Base-by-base conservation (phyloP, 805 yeast genomes). In the Wickerhamomyces chaumierensis region DNA sequence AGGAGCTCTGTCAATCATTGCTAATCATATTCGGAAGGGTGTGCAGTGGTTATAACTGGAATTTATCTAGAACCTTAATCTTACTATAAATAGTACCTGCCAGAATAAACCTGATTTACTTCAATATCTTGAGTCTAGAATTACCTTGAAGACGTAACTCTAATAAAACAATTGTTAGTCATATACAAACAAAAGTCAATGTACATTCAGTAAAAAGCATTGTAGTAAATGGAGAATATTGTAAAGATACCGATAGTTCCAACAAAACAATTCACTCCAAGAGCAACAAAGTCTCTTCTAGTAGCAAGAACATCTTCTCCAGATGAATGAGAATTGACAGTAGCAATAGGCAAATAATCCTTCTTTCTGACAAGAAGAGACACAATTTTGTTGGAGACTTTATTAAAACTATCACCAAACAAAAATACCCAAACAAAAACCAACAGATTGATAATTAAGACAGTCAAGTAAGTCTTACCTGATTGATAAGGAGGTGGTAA, bases 401-500 rank as follows among this genome's bases (percentile, higher is more conserved):
- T 9, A 5, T 13, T 7, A 14, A 25, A 25, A 25, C 29, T 25
- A 5, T 25, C 29, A 25, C n/a, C 5, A 14, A 25, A 25, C 9
- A 25, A 9, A 13, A 25, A 25, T 4, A 25, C n/a, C 29, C 29
- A 25, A 25, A 25, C 29, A 13, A 25, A 25, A 11, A 13, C n/a
- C 9, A 13, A 7, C 4, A 25, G n/a, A 14, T 25, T 25, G n/a
- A 25, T 5, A 7, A 25, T 9, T 14, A 25, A 25, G 12, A 25
- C n/a, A 25, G 9, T 9, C 9, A 25, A 13, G 12, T 25, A 25
- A 13, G 7, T 25, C 29, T 9, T 9, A 7, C 29, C 29, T 4
- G 72, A 65, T 11, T 53, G 48, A 42, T 63, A 74, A 5, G 85
- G 82, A 35, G 60, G 57, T 9, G 83, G 82, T 48, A 78, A 48